These are phyloP conservation scores for Epichloe sp. DNA, from an alignment of 2,329 filamentous ascomycete species.

Conservation along the genomic window DNA sequence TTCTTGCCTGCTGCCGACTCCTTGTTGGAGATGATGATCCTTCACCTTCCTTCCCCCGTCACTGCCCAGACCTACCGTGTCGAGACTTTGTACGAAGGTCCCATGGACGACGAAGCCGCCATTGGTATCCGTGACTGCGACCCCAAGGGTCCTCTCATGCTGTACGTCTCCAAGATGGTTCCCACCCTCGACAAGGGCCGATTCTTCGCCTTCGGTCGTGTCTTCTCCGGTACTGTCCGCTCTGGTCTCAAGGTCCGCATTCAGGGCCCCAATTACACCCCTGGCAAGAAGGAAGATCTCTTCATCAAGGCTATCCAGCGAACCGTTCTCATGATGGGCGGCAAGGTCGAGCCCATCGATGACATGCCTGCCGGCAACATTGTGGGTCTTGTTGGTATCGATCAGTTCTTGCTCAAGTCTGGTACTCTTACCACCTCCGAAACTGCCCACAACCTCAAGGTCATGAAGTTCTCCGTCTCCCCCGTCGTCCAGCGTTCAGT, in stretches of 20 bases:
- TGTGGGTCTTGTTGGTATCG: slow-evolving; percentile 96
- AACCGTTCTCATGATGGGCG: slow-evolving; percentile 99
- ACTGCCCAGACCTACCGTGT: slow-evolving; percentile 96
- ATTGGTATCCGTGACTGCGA: slow-evolving; percentile 98
- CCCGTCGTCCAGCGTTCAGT: slow-evolving; percentile 97
- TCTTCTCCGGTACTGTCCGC: slow-evolving; percentile 95
- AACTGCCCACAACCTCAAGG: slow-evolving; percentile 98
- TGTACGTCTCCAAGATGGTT: slow-evolving; percentile 99
- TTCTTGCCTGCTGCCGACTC: slow-evolving; percentile 98
- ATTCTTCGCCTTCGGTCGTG: slow-evolving; percentile 99
- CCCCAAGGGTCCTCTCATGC: slow-evolving; percentile 95
- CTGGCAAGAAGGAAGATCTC: slow-evolving; percentile 97
- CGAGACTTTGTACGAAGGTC: slow-evolving; percentile 98
- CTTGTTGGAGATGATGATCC: slow-evolving; percentile 99
- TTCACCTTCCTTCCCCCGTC: slow-evolving; percentile 91
- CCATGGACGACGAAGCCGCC: slow-evolving; percentile 78
- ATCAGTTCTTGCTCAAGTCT: slow-evolving; percentile 99
- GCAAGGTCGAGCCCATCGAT: slow-evolving; percentile 96
- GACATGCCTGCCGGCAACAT: slow-evolving; percentile 99
- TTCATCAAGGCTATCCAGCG: slow-evolving; percentile 99
- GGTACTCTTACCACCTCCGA: slow-evolving; percentile 97
- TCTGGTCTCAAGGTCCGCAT: slow-evolving; percentile 99
- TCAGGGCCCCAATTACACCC: slow-evolving; percentile 96
- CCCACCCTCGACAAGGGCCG: slow-evolving; percentile 98
- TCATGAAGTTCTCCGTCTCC: slow-evolving; percentile 99